Evolutionary conservation across 768 basidiomycete genomes (phyloP).

Genomic region (Russula sp.): DNA sequence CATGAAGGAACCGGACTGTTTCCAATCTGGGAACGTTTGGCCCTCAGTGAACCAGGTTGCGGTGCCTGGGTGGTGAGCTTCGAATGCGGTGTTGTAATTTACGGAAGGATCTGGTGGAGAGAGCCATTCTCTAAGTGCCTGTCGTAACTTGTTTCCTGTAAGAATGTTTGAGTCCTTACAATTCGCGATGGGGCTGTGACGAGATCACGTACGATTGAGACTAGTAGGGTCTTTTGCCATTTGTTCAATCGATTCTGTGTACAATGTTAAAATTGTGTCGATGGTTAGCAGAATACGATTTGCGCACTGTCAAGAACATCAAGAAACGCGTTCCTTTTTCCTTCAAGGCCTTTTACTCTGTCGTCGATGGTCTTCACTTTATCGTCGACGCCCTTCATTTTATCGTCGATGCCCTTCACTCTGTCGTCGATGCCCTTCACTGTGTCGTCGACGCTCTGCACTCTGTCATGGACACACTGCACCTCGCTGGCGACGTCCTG

Average conservation of each 20-base stretch:
- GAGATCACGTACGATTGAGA: conserved; percentile 1
- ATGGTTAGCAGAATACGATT: neutral
- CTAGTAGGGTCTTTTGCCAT: neutral
- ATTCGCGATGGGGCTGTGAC: neutral
- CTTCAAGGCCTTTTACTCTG: neutral
- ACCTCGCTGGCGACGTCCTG: too few species aligned
- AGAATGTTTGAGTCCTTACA: neutral
- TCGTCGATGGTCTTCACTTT: too few species aligned
- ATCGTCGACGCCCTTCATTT: too few species aligned
- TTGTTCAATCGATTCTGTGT: neutral
- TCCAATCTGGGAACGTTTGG: neutral
- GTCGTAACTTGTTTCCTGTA: neutral
- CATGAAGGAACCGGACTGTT: neutral
- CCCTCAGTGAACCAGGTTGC: neutral
- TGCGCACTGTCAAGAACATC: neutral
- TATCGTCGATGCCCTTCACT: too few species aligned
- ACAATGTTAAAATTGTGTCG: neutral
- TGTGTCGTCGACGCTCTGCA: too few species aligned
- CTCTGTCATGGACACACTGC: too few species aligned
- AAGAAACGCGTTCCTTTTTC: neutral
- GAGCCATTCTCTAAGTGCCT: neutral
- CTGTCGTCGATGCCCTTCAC: too few species aligned
- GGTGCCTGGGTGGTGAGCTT: neutral
- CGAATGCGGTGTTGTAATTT: neutral
- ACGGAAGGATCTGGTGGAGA: neutral